A percentile compares a stretch with the other conserved stretches of the same genome.
phyloP scores from a whole-genome alignment of 2,329 filamentous ascomycete species.

The Cladosporium sphaerospermum region DNA sequence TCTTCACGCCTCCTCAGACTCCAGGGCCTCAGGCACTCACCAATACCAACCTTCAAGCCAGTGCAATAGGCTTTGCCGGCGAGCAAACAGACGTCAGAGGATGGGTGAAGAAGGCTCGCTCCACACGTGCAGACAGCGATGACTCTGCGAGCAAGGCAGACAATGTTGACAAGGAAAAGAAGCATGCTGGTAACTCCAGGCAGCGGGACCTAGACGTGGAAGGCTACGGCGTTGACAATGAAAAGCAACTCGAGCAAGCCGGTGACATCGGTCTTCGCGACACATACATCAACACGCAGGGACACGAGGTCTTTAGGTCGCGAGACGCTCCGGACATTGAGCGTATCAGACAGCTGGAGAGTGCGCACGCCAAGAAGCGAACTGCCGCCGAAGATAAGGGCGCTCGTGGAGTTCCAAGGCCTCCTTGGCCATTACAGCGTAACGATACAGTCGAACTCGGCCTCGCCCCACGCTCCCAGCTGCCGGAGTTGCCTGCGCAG shows the following conservation, averaged over 20 bases:
- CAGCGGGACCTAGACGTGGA: slow-evolving; percentile 68
- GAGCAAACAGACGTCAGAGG: slow-evolving; percentile 13
- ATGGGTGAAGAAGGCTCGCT: slow-evolving; percentile 10
- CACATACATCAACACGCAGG: slow-evolving; percentile 53
- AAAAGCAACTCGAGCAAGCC: slow-evolving; percentile 43
- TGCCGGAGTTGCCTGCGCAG: slow-evolving; percentile 61
- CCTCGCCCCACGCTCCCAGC: slow-evolving; percentile 60
- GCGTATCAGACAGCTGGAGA: slow-evolving; percentile 34
- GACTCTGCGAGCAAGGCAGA: background rate
- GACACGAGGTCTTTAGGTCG: slow-evolving; percentile 64
- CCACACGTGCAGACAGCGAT: slow-evolving; percentile 3
- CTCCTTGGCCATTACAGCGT: slow-evolving; percentile 35
- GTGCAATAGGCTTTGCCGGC: slow-evolving; percentile 12
- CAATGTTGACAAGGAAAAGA: slow-evolving; percentile 9
- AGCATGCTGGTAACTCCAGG: background rate
- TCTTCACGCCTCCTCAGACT: slow-evolving; percentile 30
- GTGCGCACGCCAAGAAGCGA: slow-evolving; percentile 11
- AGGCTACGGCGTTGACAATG: slow-evolving; percentile 70
- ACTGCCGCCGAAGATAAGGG: slow-evolving; percentile 28
- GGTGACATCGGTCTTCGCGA: slow-evolving; percentile 27
- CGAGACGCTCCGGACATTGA: slow-evolving; percentile 59
- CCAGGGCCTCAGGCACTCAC: slow-evolving; percentile 15
- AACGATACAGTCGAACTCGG: slow-evolving; percentile 62
- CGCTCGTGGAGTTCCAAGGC: slow-evolving; percentile 22
- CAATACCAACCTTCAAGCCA: slow-evolving; percentile 21